A percentile compares a stretch with the other conserved stretches of the same genome.
phyloP scores from a whole-genome alignment of 345 rosid genomes.

The Microthlaspi erraticum region DNA sequence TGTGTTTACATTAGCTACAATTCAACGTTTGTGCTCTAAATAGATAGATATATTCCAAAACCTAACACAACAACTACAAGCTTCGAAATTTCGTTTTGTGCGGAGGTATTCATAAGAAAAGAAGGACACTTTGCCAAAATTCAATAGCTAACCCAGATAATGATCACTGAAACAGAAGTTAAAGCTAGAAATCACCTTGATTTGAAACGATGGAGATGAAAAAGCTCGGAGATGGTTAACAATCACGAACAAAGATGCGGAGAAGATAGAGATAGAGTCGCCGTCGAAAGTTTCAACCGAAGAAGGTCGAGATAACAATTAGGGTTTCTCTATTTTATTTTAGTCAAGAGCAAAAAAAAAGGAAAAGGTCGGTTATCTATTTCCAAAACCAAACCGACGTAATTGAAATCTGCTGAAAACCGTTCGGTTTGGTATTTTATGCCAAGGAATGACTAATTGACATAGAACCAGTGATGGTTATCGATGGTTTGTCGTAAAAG shows the following conservation, averaged over 20 bases:
- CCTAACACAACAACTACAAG: too few species aligned
- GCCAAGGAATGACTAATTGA: background rate
- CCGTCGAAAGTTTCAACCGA: constrained; percentile 12
- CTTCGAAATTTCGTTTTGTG: too few species aligned
- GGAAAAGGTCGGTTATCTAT: background rate
- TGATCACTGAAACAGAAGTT: too few species aligned
- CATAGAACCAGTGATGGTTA: background rate
- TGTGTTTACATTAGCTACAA: too few species aligned
- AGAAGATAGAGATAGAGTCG: background rate
- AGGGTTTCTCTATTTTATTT: constrained; percentile 15
- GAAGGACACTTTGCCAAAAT: too few species aligned
- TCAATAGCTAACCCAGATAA: too few species aligned
- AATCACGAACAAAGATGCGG: background rate
- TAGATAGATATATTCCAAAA: too few species aligned
- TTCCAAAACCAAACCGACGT: constrained; percentile 1
- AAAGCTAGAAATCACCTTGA: constrained; percentile 2
- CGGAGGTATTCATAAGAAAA: too few species aligned
- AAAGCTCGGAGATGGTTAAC: background rate
- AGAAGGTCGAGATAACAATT: background rate
- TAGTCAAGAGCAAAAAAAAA: background rate
- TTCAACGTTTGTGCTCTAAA: too few species aligned
- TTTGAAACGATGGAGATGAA: constrained; percentile 26
- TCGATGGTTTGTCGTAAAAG: too few species aligned
- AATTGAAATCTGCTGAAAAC: background rate
- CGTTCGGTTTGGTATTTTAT: constrained; percentile 12